Evolutionary conservation across 2,329 filamentous ascomycete species (phyloP), one percentile per base, ranked within the genome.

Genomic region (Acarospora socialis): DNA sequence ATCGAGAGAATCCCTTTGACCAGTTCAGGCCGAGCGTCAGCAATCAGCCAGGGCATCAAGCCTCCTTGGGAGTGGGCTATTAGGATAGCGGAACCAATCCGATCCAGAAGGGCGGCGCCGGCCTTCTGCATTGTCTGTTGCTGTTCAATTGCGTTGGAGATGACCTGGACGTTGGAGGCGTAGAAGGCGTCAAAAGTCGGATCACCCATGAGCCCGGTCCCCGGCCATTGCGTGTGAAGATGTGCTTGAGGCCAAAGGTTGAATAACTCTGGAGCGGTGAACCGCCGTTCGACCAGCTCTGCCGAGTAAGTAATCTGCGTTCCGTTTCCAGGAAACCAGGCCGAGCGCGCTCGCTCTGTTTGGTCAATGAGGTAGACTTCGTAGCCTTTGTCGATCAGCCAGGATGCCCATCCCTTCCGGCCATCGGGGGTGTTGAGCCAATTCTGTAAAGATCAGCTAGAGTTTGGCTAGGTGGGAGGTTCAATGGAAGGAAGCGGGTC

Each of bases 51-150:
- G 6, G 53, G 58, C 36, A 59, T 57, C 7, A 52, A 52, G 1
- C 60, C 59, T 3, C 63, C 62, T 10, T 67, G 57, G 1, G 63
- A 66, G 38, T 73, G 63, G 0, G 60, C 61, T 7, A 74, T 38
- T 3, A 71, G 43, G 23, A 66, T 48, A 0, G 54, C 53, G 1
- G 50, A 47, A 3, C 57, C 61, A 10, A 61, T 60, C 7, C 40
- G 45, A 9, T 61, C 49, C 7, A 70, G 52, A 2, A 69, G 53
- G 1, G 50, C 51, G 3, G 48, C 46, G 5, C 64, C 57, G 0
- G 59, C 58, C 7, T 51, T 40, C 14, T 52, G 52, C 14, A 54
- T 49, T 2, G 48, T 50, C 4, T 44, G 44, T 38, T 57, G 47
- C 5, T 47, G 45, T 5, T 48, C 43, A 2, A 38, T 32, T 7